Conservation (phyloP, 2,329 filamentous ascomycete genomes). For the Eutypa lata region DNA sequence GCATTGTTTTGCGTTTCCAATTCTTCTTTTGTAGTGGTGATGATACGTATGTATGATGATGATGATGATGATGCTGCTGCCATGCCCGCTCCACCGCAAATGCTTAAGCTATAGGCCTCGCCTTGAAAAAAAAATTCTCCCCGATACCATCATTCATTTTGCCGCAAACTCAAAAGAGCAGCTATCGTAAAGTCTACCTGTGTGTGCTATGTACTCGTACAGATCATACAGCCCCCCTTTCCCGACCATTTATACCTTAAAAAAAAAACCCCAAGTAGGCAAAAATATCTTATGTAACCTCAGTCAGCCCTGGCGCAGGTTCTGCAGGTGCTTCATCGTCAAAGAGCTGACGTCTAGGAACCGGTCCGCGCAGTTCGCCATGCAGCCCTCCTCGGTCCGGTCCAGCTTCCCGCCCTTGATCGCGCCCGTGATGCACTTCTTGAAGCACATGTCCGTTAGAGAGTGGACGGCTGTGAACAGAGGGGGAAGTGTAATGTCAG, state of each 20-base stretch:
- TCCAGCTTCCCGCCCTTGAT: slow-evolving; percentile 74
- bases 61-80: too few relatives aligned
- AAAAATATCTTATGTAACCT: too few relatives aligned
- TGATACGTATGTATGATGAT: neutral
- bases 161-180: too few relatives aligned
- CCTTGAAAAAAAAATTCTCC: too few relatives aligned
- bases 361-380: slow-evolving; percentile 89
- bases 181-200: too few relatives aligned
- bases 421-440: slow-evolving; percentile 78
- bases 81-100: too few relatives aligned
- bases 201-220: neutral
- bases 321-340: slow-evolving; percentile 81
- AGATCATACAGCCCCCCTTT: slow-evolving; percentile 1
- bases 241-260: too few relatives aligned
- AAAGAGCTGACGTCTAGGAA: slow-evolving; percentile 87
- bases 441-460: slow-evolving; percentile 80
- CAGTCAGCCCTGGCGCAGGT: slow-evolving; percentile 43
- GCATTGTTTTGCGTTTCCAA: neutral
- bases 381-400: slow-evolving; percentile 73
- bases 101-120: too few relatives aligned
- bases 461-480: slow-evolving; percentile 46
- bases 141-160: too few relatives aligned
- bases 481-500: too few relatives aligned
- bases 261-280: too few relatives aligned
- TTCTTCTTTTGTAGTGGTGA: neutral